These are phyloP conservation scores for Phytophthora megakarya DNA, from an alignment of 352 stramenopile genomes.

Conservation along the genomic window DNA sequence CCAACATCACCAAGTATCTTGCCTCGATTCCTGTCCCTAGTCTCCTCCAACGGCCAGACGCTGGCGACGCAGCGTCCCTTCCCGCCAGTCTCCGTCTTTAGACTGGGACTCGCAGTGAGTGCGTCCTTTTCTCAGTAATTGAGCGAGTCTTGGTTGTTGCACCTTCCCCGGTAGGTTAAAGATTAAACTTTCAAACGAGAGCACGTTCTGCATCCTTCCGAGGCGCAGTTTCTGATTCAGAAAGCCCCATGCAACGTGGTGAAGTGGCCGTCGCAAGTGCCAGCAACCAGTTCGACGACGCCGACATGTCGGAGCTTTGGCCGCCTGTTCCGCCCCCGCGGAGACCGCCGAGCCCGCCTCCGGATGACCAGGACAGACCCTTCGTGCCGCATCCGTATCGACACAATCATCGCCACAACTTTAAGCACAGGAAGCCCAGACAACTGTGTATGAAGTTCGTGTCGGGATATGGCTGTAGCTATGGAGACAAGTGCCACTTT, in stretches of 20 bases:
- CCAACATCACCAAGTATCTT: constrained; percentile 23
- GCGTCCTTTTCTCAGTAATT: not conserved
- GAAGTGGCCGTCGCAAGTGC: constrained; percentile 50
- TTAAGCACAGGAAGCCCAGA: constrained; percentile 27
- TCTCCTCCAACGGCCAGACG: constrained; percentile 8
- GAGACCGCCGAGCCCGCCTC: constrained; percentile 7
- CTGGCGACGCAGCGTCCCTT: constrained; percentile 15
- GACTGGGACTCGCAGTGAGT: not conserved
- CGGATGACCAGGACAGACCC: constrained; percentile 16
- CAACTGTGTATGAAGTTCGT: constrained; percentile 52
- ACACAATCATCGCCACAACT: constrained; percentile 8
- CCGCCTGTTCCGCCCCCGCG: constrained; percentile 1
- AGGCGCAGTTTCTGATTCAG: constrained; percentile 16
- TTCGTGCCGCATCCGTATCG: constrained; percentile 29
- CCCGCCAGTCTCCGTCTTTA: constrained; percentile 5
- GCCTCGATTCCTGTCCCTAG: too few species aligned
- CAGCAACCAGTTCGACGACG: constrained; percentile 28
- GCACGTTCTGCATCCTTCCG: too few species aligned
- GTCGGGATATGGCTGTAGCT: constrained; percentile 47
- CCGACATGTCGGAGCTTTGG: constrained; percentile 19
- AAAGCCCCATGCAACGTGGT: constrained; percentile 37
- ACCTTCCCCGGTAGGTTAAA: too few species aligned
- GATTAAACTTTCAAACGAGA: constrained; percentile 31
- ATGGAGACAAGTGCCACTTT: constrained; percentile 61
- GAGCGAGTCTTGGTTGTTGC: not conserved